phyloP scores from a whole-genome alignment of 2,329 filamentous ascomycete genomes.

The Botrytis sinoallii region DNA sequence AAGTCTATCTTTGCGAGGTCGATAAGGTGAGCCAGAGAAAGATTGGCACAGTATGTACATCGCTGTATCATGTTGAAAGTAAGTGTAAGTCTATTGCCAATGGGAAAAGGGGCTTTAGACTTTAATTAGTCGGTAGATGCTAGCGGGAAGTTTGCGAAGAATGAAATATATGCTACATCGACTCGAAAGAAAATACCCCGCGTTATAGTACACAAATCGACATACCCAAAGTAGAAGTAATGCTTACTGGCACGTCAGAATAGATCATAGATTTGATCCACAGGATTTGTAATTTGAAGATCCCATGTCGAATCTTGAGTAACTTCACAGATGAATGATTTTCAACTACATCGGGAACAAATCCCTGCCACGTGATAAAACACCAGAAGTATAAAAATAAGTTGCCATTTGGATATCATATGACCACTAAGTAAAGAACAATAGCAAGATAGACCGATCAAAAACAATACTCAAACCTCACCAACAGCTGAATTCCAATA shows the following conservation, averaged over 20 bases:
- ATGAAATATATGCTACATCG: neutral
- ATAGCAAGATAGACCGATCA: neutral
- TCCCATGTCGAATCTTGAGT: neutral
- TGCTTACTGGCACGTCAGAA: neutral
- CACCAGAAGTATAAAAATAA: neutral
- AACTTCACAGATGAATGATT: neutral
- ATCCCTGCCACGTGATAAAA: neutral
- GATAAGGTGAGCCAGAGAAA: neutral
- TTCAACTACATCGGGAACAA: fast-evolving
- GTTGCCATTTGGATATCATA: neutral
- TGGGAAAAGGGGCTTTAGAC: neutral
- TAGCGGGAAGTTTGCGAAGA: neutral
- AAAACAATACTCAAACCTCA: fast-evolving
- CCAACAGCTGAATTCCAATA: neutral
- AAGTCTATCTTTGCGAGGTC: neutral
- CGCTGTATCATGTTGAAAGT: neutral
- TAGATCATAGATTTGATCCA: neutral
- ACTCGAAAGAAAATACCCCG: neutral
- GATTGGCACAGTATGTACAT: neutral
- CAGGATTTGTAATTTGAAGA: neutral
- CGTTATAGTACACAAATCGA: neutral
- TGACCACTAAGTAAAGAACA: fast-evolving
- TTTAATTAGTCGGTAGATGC: neutral
- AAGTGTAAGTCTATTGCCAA: neutral
- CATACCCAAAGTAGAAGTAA: neutral